phyloP scores from a whole-genome alignment of 2,329 filamentous ascomycete species.

The Trichoderma sp. region DNA sequence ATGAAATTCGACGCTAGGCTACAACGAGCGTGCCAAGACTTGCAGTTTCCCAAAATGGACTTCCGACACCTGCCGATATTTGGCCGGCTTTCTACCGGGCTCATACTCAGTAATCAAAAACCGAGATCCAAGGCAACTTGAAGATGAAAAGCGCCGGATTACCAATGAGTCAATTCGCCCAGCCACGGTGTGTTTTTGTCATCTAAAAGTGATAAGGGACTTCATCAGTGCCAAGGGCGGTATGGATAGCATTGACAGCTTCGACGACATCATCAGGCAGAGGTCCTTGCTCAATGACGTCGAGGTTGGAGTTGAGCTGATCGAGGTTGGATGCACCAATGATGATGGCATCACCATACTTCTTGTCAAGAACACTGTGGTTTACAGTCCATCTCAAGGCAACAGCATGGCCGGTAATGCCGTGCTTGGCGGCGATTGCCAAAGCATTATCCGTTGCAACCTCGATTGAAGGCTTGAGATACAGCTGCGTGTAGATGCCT shows the following conservation, averaged over 20 bases:
- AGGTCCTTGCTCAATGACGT: constrained; percentile 56
- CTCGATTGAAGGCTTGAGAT: constrained; percentile 8
- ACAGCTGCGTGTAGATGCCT: background rate
- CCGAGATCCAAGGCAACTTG: background rate
- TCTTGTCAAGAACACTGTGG: constrained; percentile 52
- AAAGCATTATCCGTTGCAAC: background rate
- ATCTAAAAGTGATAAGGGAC: constrained; percentile 7
- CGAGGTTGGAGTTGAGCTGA: constrained; percentile 50
- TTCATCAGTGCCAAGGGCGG: background rate
- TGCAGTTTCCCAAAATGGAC: constrained; percentile 3
- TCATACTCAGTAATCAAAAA: background rate
- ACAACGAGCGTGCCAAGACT: background rate
- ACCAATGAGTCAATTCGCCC: background rate
- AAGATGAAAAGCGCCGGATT: background rate
- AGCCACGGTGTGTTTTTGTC: background rate
- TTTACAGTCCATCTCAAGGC: constrained; percentile 55
- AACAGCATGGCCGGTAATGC: constrained; percentile 52
- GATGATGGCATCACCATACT: constrained; percentile 46
- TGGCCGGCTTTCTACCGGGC: background rate
- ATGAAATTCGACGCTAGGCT: background rate
- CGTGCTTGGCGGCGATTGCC: background rate
- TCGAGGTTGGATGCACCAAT: constrained; percentile 48
- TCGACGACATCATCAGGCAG: constrained; percentile 63
- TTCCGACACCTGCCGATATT: background rate
- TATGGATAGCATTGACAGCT: background rate